Percentiles rank a stretch among this genome's conserved stretches.
Conservation (phyloP, 352 stramenopile genomes). For the Halophytophthora polymorphica region DNA sequence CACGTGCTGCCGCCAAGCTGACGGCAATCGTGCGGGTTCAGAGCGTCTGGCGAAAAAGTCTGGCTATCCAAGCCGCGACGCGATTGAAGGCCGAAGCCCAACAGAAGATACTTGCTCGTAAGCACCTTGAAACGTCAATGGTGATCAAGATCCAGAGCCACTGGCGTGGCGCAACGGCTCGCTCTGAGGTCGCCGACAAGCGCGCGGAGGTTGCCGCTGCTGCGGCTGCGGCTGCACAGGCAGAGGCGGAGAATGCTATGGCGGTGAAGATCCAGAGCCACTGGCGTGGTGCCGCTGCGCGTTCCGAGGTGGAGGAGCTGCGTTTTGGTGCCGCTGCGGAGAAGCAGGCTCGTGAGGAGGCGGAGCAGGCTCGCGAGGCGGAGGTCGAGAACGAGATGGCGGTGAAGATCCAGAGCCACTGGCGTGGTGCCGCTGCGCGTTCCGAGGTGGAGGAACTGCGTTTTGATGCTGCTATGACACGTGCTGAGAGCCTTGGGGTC, state of each 20-base stretch:
- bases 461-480: neutral
- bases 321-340: neutral
- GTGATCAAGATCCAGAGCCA: slow-evolving; percentile 32
- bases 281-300: slow-evolving; percentile 19
- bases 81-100: slow-evolving; percentile 14
- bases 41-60: slow-evolving; percentile 26
- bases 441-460: slow-evolving; percentile 6
- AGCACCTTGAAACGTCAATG: slow-evolving; percentile 23
- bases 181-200: slow-evolving; percentile 8
- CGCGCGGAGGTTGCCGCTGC: slow-evolving; percentile 1
- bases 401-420: slow-evolving; percentile 28
- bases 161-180: slow-evolving; percentile 24
- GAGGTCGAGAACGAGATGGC: slow-evolving; percentile 10
- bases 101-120: slow-evolving; percentile 9
- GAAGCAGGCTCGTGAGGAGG: neutral
- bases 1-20: slow-evolving; percentile 13
- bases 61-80: slow-evolving; percentile 12
- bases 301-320: slow-evolving; percentile 6
- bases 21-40: slow-evolving; percentile 26
- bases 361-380: slow-evolving; percentile 5
- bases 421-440: slow-evolving; percentile 15
- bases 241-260: slow-evolving; percentile 5
- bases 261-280: slow-evolving; percentile 28
- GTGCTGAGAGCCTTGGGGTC: too few species aligned
- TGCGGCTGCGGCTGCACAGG: neutral